Conservation (phyloP, 129 eudicot species). For the Centrapalus pauciflorus region DNA sequence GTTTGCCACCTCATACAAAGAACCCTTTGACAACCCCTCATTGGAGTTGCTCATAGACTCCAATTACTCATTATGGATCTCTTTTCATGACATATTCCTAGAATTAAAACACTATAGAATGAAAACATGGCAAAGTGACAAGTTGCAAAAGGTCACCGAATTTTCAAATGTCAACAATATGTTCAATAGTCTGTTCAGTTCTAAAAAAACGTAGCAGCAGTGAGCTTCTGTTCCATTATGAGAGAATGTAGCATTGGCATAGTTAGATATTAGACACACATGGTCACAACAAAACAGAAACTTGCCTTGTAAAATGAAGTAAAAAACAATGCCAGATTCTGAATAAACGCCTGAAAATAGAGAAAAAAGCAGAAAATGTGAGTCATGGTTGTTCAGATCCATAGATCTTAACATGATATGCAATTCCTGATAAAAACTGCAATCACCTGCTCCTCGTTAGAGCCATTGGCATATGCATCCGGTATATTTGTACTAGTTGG, state of each 20-base stretch:
- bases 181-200: not conserved
- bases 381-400: not conserved
- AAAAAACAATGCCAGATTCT: constrained; percentile 93
- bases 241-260: not conserved
- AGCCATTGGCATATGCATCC: constrained; percentile 83
- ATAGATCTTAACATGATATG: not conserved
- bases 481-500: constrained; percentile 67
- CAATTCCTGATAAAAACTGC: constrained; percentile 6
- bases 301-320: constrained; percentile 90
- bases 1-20: too few relatives aligned
- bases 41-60: too few relatives aligned
- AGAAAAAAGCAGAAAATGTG: not conserved
- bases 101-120: not conserved
- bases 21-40: too few relatives aligned
- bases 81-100: not conserved
- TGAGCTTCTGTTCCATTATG: not conserved
- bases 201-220: not conserved
- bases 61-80: not conserved
- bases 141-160: not conserved
- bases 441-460: constrained; percentile 86
- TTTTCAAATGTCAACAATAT: not conserved
- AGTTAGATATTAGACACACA: not conserved
- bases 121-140: not conserved
- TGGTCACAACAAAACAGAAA: not conserved
- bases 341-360: constrained; percentile 84